phyloP scores from a whole-genome alignment of 169 alveolate species.

The Cryptosporidium parvum region DNA sequence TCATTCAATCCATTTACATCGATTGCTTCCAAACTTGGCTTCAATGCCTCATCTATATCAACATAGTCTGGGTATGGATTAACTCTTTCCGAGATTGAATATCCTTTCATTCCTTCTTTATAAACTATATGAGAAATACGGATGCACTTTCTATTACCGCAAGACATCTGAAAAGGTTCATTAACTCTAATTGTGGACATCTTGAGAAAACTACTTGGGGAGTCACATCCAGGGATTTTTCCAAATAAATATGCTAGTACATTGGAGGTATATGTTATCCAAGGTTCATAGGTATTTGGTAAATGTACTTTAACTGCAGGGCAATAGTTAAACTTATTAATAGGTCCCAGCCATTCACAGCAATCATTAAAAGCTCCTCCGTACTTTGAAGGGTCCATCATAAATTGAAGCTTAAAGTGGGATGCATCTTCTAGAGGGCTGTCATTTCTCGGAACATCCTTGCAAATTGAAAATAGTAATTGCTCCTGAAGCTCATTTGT shows the following conservation, averaged over 20 bases:
- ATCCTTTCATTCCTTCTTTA: conserved; percentile 57
- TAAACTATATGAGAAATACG: conserved; percentile 63
- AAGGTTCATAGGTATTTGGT: conserved; percentile 74
- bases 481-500: conserved; percentile 66
- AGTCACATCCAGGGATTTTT: conserved; percentile 49
- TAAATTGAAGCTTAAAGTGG: conserved; percentile 62
- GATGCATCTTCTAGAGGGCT: conserved; percentile 65
- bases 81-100: conserved; percentile 47
- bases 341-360: conserved; percentile 72
- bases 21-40: background rate
- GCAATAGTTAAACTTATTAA: conserved; percentile 66
- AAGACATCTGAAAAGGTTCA: conserved; percentile 69
- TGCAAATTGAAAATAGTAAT: conserved; percentile 49
- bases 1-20: background rate
- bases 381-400: conserved; percentile 70
- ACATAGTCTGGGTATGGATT: conserved; percentile 62
- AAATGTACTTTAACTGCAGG: conserved; percentile 62
- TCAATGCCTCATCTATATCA: conserved; percentile 55
- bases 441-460: conserved; percentile 71
- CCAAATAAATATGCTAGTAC: conserved; percentile 64
- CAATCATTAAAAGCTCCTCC: conserved; percentile 74
- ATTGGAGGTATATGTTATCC: conserved; percentile 68
- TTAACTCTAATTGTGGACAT: conserved; percentile 28
- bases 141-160: conserved; percentile 69
- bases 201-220: conserved; percentile 44